phyloP scores from a whole-genome alignment of 257 asterid genomes.

The Scutellaria baicalensis region DNA sequence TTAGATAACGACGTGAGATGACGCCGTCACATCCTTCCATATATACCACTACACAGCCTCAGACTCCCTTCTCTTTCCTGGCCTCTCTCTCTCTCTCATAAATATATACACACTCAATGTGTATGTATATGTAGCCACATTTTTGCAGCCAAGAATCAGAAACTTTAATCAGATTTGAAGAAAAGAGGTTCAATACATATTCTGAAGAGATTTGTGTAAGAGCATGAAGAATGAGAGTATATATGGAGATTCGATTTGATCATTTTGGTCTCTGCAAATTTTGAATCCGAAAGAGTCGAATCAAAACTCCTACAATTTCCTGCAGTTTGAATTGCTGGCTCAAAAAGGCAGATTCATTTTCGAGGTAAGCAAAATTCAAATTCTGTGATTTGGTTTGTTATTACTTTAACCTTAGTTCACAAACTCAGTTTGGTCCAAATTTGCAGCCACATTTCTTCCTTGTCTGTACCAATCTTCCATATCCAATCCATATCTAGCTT shows the following conservation, averaged over 20 bases:
- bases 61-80: constrained; percentile 12
- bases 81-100: not conserved
- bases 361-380: constrained; percentile 2
- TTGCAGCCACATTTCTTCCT: not conserved
- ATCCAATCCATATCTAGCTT: no score
- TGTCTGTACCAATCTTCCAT: no score
- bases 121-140: not conserved
- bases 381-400: no score
- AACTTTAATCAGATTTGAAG: constrained; percentile 10
- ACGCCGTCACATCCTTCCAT: constrained; percentile 33
- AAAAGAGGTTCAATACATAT: not conserved
- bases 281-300: not conserved
- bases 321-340: not conserved
- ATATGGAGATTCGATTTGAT: not conserved
- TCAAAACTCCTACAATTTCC: not conserved
- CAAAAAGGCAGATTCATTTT: not conserved
- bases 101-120: not conserved
- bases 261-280: not conserved
- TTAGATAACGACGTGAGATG: constrained; percentile 45
- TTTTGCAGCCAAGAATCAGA: constrained; percentile 19
- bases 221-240: not conserved
- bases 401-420: no score
- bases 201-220: no score
- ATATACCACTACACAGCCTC: constrained; percentile 15
- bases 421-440: no score